Conservation (phyloP, 176 grass and related monocot species). For the Metroxylon sagu region DNA sequence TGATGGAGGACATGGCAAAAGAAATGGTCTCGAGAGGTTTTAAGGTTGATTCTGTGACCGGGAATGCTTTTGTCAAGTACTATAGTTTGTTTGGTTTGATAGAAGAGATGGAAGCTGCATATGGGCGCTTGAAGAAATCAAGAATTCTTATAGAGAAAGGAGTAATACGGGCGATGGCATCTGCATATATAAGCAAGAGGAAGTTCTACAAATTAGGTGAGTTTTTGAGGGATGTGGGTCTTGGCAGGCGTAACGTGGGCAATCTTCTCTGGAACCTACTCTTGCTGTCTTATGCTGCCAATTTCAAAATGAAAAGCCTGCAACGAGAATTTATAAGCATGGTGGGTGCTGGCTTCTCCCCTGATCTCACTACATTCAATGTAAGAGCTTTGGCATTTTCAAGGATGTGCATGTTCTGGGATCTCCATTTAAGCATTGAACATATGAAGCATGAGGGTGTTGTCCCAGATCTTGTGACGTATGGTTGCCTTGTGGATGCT, state of each 20-base stretch:
- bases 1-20: constrained; percentile 53
- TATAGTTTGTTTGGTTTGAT: constrained; percentile 58
- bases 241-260: constrained; percentile 41
- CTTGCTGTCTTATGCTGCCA: constrained; percentile 76
- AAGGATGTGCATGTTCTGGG: constrained; percentile 97
- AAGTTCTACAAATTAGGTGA: constrained; percentile 73
- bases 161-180: constrained; percentile 45
- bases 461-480: constrained; percentile 63
- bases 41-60: constrained; percentile 41
- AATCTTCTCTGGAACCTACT: constrained; percentile 81
- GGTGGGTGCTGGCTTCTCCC: constrained; percentile 47
- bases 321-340: constrained; percentile 86
- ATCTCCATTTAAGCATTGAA: constrained; percentile 72
- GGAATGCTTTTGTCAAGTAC: constrained; percentile 61
- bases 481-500: constrained; percentile 69
- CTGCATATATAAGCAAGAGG: constrained; percentile 45
- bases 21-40: constrained; percentile 50
- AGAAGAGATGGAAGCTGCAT: constrained; percentile 64
- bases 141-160: constrained; percentile 40
- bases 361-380: constrained; percentile 84
- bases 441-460: constrained; percentile 72
- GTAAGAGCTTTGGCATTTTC: constrained; percentile 58
- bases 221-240: constrained; percentile 46
- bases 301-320: constrained; percentile 95
- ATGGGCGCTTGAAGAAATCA: constrained; percentile 47